These are phyloP conservation scores for Eucalyptus shirleyi DNA, from an alignment of 345 rosid species.

Conservation along the genomic window DNA sequence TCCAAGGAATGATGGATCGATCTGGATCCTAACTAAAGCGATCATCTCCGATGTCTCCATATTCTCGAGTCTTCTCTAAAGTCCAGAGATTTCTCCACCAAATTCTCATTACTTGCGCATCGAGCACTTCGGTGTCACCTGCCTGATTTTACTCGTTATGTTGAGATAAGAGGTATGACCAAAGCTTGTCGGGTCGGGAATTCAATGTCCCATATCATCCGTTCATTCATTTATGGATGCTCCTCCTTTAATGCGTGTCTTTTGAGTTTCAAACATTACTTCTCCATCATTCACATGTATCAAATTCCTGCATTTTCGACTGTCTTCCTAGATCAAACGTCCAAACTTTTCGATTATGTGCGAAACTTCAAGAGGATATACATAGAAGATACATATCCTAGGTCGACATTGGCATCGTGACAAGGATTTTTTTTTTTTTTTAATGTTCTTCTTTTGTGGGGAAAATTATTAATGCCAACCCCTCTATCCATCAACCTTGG, in stretches of 20 bases:
- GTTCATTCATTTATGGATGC: not conserved
- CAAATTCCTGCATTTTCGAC: not conserved
- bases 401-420: not conserved
- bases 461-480: not conserved
- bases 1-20: not conserved
- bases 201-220: not conserved
- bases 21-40: not conserved
- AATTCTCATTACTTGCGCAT: not conserved
- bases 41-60: not conserved
- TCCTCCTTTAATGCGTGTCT: not conserved
- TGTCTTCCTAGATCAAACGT: not conserved
- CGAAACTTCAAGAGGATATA: not conserved
- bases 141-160: not conserved
- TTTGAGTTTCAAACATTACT: not conserved
- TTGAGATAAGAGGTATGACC: not conserved
- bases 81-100: not conserved
- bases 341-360: not conserved
- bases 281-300: not conserved
- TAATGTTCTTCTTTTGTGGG: not conserved
- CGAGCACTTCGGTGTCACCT: not conserved
- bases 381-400: not conserved
- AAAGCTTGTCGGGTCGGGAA: not conserved
- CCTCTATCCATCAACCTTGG: not conserved
- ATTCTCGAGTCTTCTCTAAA: not conserved
- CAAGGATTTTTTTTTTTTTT: not conserved